Conservation (phyloP, 345 rosid genomes). For the Punica granatum region DNA sequence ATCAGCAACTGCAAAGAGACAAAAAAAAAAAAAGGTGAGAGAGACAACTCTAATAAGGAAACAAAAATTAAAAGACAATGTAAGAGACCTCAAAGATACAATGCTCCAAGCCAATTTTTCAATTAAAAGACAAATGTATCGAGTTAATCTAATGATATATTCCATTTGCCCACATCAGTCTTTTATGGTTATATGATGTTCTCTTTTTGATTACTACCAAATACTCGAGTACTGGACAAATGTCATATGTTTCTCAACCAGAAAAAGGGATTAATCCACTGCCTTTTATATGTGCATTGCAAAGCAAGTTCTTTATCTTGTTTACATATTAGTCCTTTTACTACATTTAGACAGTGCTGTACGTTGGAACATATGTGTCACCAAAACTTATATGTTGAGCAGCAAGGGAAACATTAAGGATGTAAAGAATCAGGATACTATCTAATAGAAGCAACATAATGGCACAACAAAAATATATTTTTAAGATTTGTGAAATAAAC, state of each 20-base stretch:
- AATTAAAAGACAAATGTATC: not conserved
- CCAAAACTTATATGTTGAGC: not conserved
- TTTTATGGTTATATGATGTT: not conserved
- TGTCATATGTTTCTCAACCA: not conserved
- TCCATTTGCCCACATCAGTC: not conserved
- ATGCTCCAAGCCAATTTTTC: not conserved
- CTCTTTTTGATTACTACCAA: not conserved
- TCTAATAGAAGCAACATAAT: not conserved
- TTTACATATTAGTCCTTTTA: not conserved
- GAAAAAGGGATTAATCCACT: not conserved
- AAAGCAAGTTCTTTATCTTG: not conserved
- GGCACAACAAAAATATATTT: not conserved
- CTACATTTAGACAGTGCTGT: not conserved
- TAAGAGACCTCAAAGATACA: not conserved
- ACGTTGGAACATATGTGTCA: not conserved
- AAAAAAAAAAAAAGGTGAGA: conserved; percentile 2
- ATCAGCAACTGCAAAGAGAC: conserved; percentile 53
- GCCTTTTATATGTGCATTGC: not conserved
- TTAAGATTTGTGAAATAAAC: not conserved
- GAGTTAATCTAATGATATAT: not conserved
- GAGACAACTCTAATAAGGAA: not conserved
- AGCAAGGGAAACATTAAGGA: not conserved
- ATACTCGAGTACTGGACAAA: not conserved
- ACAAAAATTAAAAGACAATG: not conserved
- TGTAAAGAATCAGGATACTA: not conserved